Evolutionary conservation across 1,284 basidiomycete species (phyloP).

Genomic region (Cutaneotrichosporon spelunceum): DNA sequence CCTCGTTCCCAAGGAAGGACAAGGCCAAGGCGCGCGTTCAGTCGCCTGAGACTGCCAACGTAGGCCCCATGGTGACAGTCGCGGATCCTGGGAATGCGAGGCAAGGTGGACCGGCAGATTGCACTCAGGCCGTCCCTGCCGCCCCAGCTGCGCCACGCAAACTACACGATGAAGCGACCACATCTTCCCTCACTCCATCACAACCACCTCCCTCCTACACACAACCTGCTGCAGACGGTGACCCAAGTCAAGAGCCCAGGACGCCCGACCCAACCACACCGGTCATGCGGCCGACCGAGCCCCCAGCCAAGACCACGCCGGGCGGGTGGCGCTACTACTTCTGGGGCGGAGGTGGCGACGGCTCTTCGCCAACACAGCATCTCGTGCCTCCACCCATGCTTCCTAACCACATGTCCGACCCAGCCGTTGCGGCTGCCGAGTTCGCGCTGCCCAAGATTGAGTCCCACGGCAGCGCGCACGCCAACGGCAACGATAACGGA

Average conservation of each 20-base stretch:
- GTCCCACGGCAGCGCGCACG: background rate
- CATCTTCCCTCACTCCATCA: background rate
- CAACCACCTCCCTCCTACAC: slow-evolving; percentile 3
- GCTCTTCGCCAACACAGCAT: slow-evolving; percentile 2
- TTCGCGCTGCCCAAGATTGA: background rate
- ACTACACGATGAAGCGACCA: background rate
- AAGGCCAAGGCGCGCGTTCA: slow-evolving; percentile 37
- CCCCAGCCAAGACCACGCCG: background rate
- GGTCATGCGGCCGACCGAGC: background rate
- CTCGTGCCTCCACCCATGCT: background rate
- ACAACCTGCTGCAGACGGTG: background rate
- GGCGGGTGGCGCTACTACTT: slow-evolving; percentile 12
- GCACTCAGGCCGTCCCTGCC: background rate
- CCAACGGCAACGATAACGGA: slow-evolving; percentile 5
- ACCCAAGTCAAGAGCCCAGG: background rate
- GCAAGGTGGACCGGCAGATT: background rate
- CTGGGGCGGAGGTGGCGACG: slow-evolving; percentile 12
- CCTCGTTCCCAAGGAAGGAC: slow-evolving; percentile 38
- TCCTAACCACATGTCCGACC: background rate
- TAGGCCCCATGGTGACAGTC: background rate
- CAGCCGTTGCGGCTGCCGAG: background rate
- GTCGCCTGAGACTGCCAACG: background rate
- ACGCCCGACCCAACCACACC: background rate
- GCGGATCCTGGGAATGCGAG: background rate
- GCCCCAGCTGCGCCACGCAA: background rate